Base-by-base conservation (phyloP, 1,284 basidiomycete species). In the Moesziomyces globuligerus region DNA sequence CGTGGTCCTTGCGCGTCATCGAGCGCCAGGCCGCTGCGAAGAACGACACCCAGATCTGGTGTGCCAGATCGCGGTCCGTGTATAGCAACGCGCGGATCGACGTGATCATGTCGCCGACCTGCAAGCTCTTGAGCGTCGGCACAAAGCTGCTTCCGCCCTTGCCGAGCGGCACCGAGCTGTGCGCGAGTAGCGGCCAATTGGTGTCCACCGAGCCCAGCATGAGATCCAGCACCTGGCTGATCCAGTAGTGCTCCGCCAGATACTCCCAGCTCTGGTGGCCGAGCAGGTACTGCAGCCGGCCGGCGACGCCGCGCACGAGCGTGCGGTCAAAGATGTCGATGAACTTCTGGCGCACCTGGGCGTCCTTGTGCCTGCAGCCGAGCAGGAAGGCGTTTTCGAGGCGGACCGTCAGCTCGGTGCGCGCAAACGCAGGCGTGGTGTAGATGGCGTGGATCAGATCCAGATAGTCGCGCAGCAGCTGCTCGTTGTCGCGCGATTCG, bases 251-350 rank as follows among this genome's bases (percentile, higher is more conserved):
- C 72, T 97, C 93, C 1, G 92, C 89, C 18, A 99, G 84, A 10
- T 90, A 88, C 73, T 98, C 96, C 96, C 97, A 99, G 81, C 87
- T 95, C 84, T 98, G 94, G 20, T 94, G 89, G 25, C 93, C 94
- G 48, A 96, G 86, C 66, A 98, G 89, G 83, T 96, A 98, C 48
- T 91, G 91, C 46, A 99, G 83, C 25, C 96, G 90, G 60, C 87
- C 89, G 48, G 89, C 88, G 13, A 96, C 86, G 1, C 90, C 89
- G 25, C 90, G 88, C 17, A 94, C 92, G 39, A 98, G 88, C 76
- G 91, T 95, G 67, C 88, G 86, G 79, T 98, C 95, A 65, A 98
- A 86, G 49, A 98, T 87, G 80, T 94, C 91, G 75, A 98, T 87
- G 84, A 98, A 99, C 50, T 89, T 88, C 69, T 91, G 90, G 34